Percentiles rank a stretch among this genome's conserved stretches.
Conservation (phyloP, 192 early-diverging fungal species). For the Podochytrium sp. region DNA sequence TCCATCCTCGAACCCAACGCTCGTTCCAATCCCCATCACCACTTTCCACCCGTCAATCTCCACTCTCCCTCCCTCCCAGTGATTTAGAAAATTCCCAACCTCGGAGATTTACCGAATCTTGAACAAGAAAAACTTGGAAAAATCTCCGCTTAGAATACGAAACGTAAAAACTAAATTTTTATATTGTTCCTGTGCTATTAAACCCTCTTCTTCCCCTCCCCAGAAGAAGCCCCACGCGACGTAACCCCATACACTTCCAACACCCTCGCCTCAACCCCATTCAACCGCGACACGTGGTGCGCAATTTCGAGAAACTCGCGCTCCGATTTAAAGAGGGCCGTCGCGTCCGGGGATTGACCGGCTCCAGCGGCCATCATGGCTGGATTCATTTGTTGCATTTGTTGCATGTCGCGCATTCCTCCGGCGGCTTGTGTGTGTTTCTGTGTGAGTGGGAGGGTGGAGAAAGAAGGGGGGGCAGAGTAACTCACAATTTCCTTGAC, state of each 20-base stretch:
- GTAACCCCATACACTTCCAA: slow-evolving; percentile 51
- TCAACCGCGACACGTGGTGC: slow-evolving; percentile 75
- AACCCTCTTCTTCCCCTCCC: background rate
- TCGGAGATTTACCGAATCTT: no score
- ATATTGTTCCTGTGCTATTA: background rate
- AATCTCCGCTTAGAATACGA: no score
- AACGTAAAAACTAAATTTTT: no score
- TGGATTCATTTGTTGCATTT: slow-evolving; percentile 86
- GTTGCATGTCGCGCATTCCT: slow-evolving; percentile 86
- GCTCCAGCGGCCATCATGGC: slow-evolving; percentile 64
- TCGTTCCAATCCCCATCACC: no score
- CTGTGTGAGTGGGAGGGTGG: background rate
- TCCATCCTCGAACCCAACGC: no score
- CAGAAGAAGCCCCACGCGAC: no score
- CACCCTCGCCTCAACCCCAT: slow-evolving; percentile 78
- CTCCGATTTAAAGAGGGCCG: slow-evolving; percentile 86
- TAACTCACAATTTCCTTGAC: slow-evolving; percentile 79
- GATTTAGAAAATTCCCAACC: no score
- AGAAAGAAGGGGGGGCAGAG: background rate
- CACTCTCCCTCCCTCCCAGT: no score
- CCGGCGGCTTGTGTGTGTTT: slow-evolving; percentile 62
- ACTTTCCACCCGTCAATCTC: no score
- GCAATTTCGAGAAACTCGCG: slow-evolving; percentile 85
- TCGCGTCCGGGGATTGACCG: slow-evolving; percentile 75
- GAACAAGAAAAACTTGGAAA: no score